Evolutionary conservation across 192 early-diverging fungal species (phyloP).

Genomic region (Kappamyces sp.): DNA sequence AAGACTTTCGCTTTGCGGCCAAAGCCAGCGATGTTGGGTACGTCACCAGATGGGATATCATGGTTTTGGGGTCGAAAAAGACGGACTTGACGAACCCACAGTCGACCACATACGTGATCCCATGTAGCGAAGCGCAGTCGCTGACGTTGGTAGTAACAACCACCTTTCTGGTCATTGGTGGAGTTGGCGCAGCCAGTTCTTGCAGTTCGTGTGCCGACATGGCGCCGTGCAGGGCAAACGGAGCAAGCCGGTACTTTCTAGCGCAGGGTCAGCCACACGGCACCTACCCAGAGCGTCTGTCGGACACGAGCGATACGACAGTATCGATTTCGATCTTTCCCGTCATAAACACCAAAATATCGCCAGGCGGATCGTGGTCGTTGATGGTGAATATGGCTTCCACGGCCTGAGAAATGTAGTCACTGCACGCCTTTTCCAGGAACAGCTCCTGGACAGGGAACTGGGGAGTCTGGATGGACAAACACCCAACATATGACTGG

Average conservation of each 20-base stretch:
- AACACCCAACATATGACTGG: not conserved
- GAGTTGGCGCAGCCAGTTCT: conserved; percentile 55
- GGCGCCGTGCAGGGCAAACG: conserved; percentile 68
- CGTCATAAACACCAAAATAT: conserved; percentile 34
- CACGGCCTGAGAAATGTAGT: conserved; percentile 63
- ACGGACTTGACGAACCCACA: conserved; percentile 65
- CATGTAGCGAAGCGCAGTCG: conserved; percentile 77
- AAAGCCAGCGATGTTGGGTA: conserved; percentile 40
- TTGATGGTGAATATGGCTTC: conserved; percentile 75
- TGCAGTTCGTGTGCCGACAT: conserved; percentile 61
- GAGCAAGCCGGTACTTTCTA: not conserved
- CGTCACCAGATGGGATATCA: conserved; percentile 34
- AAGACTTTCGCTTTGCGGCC: conserved; percentile 39
- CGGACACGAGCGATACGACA: conserved; percentile 53
- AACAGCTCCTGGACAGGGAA: conserved; percentile 45
- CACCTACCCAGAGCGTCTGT: conserved; percentile 43
- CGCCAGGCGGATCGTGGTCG: conserved; percentile 50
- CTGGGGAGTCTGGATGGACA: conserved; percentile 17
- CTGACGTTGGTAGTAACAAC: conserved; percentile 81
- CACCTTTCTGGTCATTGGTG: conserved; percentile 63
- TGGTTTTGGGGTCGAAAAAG: conserved; percentile 1
- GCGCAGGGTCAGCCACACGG: conserved; percentile 17
- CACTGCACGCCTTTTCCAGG: conserved; percentile 45
- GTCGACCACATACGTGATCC: conserved; percentile 73
- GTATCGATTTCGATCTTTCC: conserved; percentile 72